Percentiles rank a stretch among this genome's conserved stretches.
phyloP scores from a whole-genome alignment of 331 rosid species.

The Pyracantha coccinea region DNA sequence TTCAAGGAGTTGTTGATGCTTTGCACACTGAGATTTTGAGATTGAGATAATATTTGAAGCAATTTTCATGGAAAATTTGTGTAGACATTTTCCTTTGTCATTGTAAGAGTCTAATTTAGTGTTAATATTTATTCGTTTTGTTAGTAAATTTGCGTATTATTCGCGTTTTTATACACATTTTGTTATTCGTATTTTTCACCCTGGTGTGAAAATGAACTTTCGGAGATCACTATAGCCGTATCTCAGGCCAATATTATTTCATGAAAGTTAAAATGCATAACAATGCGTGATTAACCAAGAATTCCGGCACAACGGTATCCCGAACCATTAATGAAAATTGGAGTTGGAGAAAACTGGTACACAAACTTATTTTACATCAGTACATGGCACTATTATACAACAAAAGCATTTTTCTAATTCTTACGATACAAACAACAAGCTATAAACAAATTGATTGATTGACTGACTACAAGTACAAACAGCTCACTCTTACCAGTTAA shows the following conservation, averaged over 20 bases:
- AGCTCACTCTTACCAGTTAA: conserved; percentile 21
- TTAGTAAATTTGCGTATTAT: too few relatives aligned
- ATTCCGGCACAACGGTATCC: neutral
- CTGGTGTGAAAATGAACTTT: too few relatives aligned
- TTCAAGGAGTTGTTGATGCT: conserved; percentile 58
- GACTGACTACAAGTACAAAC: conserved; percentile 20
- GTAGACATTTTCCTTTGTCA: too few relatives aligned
- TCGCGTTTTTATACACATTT: too few relatives aligned
- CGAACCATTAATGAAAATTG: too few relatives aligned
- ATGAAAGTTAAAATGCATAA: too few relatives aligned
- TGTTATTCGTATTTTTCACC: too few relatives aligned
- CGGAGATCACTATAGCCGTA: neutral
- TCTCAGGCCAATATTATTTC: neutral
- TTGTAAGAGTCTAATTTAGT: too few relatives aligned
- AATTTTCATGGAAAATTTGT: neutral
- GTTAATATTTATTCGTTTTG: too few relatives aligned
- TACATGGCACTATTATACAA: neutral
- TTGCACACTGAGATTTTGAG: conserved; percentile 10
- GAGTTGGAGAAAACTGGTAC: neutral
- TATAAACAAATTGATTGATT: conserved; percentile 15
- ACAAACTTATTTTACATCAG: too few relatives aligned
- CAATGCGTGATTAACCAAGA: neutral
- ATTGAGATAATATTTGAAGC: neutral
- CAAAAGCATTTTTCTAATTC: neutral
- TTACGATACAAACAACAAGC: conserved; percentile 15